Percentiles rank a stretch among this genome's conserved stretches.
Conservation (phyloP, 306 rosid species). For the Dryas alaskensis region DNA sequence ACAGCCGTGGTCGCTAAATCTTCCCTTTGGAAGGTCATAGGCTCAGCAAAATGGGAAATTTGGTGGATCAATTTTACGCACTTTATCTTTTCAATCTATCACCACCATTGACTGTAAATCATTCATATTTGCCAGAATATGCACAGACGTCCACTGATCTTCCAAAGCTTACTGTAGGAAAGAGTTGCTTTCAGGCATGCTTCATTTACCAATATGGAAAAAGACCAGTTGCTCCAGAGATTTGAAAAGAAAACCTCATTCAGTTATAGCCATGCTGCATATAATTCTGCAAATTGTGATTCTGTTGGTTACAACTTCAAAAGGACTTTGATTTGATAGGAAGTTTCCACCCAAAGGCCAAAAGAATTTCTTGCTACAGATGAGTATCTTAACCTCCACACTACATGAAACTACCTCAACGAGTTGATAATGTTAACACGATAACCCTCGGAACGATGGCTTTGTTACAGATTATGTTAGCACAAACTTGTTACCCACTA, state of each 20-base stretch:
- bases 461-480: constrained; percentile 50
- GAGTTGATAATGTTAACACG: constrained; percentile 28
- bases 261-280: neutral
- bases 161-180: neutral
- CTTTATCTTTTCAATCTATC: too few relatives aligned
- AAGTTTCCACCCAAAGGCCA: constrained; percentile 14
- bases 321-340: constrained; percentile 1
- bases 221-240: neutral
- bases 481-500: constrained; percentile 34
- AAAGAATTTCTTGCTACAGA: constrained; percentile 35
- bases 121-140: too few relatives aligned
- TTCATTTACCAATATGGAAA: neutral
- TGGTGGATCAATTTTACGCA: too few relatives aligned
- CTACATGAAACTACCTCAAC: constrained; percentile 29
- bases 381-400: constrained; percentile 29
- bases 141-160: too few relatives aligned
- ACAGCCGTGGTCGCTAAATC: too few relatives aligned
- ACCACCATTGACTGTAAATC: too few relatives aligned
- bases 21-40: too few relatives aligned
- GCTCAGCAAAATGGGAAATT: too few relatives aligned
- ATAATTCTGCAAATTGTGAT: constrained; percentile 6
- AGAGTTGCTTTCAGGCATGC: neutral
- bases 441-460: constrained; percentile 11
- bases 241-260: constrained; percentile 9
- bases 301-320: constrained; percentile 8